These are phyloP conservation scores for Kwoniella dejecticola DNA, from an alignment of 768 basidiomycete species.

Conservation along the genomic window DNA sequence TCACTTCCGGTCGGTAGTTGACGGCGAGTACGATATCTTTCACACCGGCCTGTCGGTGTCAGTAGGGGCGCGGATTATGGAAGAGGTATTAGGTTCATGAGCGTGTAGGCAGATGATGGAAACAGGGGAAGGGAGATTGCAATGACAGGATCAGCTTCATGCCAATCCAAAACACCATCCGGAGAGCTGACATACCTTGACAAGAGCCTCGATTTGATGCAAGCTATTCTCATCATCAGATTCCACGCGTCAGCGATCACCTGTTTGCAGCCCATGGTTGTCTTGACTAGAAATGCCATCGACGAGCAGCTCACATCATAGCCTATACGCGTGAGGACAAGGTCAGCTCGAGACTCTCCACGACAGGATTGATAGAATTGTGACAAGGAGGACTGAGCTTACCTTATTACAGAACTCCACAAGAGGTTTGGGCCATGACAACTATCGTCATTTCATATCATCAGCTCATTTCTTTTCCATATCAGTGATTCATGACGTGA, in stretches of 20 bases:
- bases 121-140: background rate
- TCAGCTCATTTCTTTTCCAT: background rate
- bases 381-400: conserved; percentile 7
- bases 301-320: conserved; percentile 57
- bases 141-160: background rate
- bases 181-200: conserved; percentile 52
- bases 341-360: too few relatives aligned
- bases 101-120: background rate
- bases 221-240: conserved; percentile 48
- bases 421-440: conserved; percentile 59
- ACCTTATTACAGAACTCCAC: conserved; percentile 59
- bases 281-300: too few relatives aligned
- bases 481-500: too few relatives aligned
- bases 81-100: conserved; percentile 7
- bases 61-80: background rate
- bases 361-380: conserved; percentile 21
- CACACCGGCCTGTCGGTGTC: conserved; percentile 59
- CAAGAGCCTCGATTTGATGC: conserved; percentile 60
- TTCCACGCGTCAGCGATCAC: conserved; percentile 6
- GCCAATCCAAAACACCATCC: background rate
- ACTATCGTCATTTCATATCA: conserved; percentile 23
- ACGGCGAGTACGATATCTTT: conserved; percentile 61
- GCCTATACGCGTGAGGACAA: conserved; percentile 40
- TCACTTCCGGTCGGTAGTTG: conserved; percentile 60
- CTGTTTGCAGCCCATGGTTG: too few relatives aligned